A percentile compares a stretch with the other conserved stretches of the same genome.
These are phyloP conservation scores for Lachnellula arida DNA, from an alignment of 2,329 filamentous ascomycete genomes.

Conservation along the genomic window DNA sequence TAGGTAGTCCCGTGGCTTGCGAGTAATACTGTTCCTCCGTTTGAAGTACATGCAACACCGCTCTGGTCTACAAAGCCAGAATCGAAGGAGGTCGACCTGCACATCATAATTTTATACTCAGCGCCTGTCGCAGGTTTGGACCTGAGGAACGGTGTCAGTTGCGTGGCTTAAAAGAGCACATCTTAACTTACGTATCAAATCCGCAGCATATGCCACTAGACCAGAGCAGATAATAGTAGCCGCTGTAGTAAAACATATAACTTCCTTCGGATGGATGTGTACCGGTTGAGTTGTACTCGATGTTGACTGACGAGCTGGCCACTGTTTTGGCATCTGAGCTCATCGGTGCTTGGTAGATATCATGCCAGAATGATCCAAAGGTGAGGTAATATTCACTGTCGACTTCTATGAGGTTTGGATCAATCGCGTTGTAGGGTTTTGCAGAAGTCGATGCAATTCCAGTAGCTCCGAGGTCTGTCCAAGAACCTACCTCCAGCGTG, in stretches of 20 bases:
- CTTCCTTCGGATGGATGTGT: constrained; percentile 51
- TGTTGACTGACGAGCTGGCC: constrained; percentile 37
- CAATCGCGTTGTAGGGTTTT: constrained; percentile 56
- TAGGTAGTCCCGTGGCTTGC: constrained; percentile 57
- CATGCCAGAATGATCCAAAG: constrained; percentile 66
- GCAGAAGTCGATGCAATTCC: constrained; percentile 43
- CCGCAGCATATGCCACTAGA: constrained; percentile 57
- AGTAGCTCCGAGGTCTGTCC: constrained; percentile 54
- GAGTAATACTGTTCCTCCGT: constrained; percentile 58
- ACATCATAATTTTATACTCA: constrained; percentile 65
- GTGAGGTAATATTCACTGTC: constrained; percentile 45
- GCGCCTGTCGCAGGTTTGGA: constrained; percentile 45
- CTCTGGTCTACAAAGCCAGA: constrained; percentile 53
- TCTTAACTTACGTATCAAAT: constrained; percentile 39
- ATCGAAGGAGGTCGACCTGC: constrained; percentile 48
- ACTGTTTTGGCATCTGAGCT: constrained; percentile 31
- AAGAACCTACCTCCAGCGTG: constrained; percentile 48
- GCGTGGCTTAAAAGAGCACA: not conserved
- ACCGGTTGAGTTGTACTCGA: constrained; percentile 49
- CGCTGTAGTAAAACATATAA: constrained; percentile 50
- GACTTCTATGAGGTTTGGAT: constrained; percentile 46
- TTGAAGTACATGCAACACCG: constrained; percentile 48
- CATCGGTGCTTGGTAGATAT: constrained; percentile 57
- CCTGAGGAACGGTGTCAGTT: constrained; percentile 15
- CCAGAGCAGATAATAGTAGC: constrained; percentile 62